Conservation (phyloP, 306 rosid species). For the Pyrus pyrifolia region DNA sequence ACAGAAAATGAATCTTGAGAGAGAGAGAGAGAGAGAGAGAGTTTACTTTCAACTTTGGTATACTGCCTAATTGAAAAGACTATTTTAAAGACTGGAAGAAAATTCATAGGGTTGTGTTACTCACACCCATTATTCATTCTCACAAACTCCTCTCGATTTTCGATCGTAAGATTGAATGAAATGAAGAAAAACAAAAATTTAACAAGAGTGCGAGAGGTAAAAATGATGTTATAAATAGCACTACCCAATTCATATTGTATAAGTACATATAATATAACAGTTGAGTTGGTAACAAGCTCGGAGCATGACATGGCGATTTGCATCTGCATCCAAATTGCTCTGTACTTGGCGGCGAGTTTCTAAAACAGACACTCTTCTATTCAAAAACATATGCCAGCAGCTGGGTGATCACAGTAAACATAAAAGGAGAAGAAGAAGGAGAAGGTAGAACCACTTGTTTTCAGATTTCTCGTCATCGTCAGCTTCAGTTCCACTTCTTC, state of each 20-base stretch:
- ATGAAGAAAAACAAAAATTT: no score
- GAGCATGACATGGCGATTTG: not conserved
- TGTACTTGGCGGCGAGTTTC: not conserved
- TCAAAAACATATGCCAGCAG: conserved; percentile 3
- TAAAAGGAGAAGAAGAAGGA: conserved; percentile 3
- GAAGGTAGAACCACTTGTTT: conserved; percentile 2
- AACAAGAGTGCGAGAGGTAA: no score
- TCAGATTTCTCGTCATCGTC: conserved; percentile 7
- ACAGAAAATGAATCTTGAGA: not conserved
- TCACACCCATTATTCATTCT: no score
- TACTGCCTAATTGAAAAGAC: not conserved
- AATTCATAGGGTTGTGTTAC: not conserved
- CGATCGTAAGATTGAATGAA: no score
- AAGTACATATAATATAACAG: not conserved
- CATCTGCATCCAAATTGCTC: conserved; percentile 5
- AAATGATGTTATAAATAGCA: no score
- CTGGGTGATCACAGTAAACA: not conserved
- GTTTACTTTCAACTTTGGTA: no score
- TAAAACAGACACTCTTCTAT: not conserved
- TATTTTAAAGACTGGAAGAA: not conserved
- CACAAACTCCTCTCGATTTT: no score
- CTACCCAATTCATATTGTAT: not conserved
- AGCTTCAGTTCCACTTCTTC: conserved; percentile 33
- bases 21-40: not conserved
- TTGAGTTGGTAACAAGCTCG: conserved; percentile 3